Base-by-base conservation (phyloP, 805 yeast species). In the Metschnikowia henanensis region DNA sequence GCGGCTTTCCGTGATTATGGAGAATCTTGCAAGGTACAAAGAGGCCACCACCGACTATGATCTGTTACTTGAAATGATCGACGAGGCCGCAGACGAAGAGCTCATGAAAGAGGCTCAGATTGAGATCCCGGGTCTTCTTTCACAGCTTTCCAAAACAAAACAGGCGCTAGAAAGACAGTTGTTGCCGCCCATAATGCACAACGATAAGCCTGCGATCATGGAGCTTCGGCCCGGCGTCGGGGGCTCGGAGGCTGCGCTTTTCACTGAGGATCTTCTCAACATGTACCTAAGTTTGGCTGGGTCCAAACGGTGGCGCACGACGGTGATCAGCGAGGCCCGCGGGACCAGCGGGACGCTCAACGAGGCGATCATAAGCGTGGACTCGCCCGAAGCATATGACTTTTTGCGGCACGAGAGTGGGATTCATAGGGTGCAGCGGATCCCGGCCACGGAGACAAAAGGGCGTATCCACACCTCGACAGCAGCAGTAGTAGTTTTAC, bases 141-240 rank as follows among this genome's bases (percentile, higher is more conserved):
- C 85, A 0, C 59, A 62, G 10, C 60, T 87, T 8, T 60, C 62
- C 3, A 52, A 60, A 8, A 58, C 76, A 1, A 68, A 81, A 0
- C 59, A 64, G 2, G 63, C 66, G 25, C 65, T 87, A n/a, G 80
- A 83, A 46, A 57, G 73, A 5, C 72, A 75, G 32, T 68, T 94
- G 5, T 64, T 92, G 18, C 97, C 97, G 2, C 80, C 87, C 3
- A 83, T 85, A 51, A 83, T 81, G 35, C 87, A 85, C 61, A 77
- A 83, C 3, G 94, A 87, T 35, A 80, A 79, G 49, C 81, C 94
- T 0, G 84, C 96, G 36, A 69, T 94, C 2, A 51, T 94, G 16
- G 99, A 94, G 61, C 65, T 94, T 12, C 74, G 97, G 45, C 97
- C 98, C 0, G 99, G 99, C 6, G 89, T 92, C 2, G 99, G 99